Evolutionary conservation across 2,329 filamentous ascomycete genomes (phyloP).

Genomic region (Fusarium continuum): DNA sequence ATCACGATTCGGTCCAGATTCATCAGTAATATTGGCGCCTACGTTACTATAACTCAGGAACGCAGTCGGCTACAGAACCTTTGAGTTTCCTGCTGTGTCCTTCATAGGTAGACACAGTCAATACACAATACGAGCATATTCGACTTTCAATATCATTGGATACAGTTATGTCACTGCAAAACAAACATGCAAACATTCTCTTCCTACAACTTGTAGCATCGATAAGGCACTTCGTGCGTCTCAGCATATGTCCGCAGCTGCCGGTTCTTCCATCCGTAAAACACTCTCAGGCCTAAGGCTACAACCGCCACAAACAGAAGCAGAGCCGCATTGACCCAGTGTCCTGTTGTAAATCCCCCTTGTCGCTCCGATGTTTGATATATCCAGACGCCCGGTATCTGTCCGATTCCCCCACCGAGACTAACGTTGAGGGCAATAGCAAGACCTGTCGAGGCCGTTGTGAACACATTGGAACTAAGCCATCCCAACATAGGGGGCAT

Average conservation of each 20-base stretch:
- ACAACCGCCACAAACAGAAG: slow-evolving; percentile 67
- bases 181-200: not conserved
- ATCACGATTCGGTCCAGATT: not conserved
- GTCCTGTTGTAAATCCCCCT: slow-evolving; percentile 73
- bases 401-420: slow-evolving; percentile 71
- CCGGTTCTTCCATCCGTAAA: slow-evolving; percentile 62
- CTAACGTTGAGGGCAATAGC: slow-evolving; percentile 77
- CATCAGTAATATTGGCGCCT: not conserved
- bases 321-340: slow-evolving; percentile 71
- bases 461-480: slow-evolving; percentile 73
- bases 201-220: slow-evolving; percentile 54
- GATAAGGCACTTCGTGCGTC: slow-evolving; percentile 46
- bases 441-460: slow-evolving; percentile 71
- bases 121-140: not conserved
- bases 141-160: not conserved
- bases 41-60: no score
- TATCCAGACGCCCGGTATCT: slow-evolving; percentile 79
- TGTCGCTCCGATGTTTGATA: slow-evolving; percentile 71
- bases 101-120: not conserved
- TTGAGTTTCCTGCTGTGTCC: not conserved
- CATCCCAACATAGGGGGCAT: slow-evolving; percentile 77
- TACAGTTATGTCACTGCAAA: slow-evolving; percentile 10
- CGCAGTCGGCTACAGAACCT: not conserved
- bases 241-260: slow-evolving; percentile 46
- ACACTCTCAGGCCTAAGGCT: slow-evolving; percentile 62